These are phyloP conservation scores for Solanum dulcamara DNA, from an alignment of 257 asterid species.

Conservation along the genomic window DNA sequence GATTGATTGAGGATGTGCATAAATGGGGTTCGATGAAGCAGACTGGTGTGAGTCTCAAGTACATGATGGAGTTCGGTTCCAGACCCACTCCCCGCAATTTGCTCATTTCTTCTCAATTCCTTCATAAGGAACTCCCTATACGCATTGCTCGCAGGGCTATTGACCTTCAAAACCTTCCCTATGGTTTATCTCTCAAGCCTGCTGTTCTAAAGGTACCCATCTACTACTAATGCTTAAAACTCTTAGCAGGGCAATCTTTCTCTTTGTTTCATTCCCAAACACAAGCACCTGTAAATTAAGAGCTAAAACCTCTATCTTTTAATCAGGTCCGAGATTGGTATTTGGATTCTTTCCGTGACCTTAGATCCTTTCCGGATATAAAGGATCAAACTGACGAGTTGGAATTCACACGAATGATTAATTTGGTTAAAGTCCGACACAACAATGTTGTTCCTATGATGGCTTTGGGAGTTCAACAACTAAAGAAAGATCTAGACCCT, in stretches of 20 bases:
- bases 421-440: constrained; percentile 89
- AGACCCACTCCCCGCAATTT: constrained; percentile 55
- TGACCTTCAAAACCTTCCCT: constrained; percentile 77
- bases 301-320: background rate
- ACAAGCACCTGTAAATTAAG: no score
- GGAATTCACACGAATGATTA: constrained; percentile 76
- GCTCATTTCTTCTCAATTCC: constrained; percentile 73
- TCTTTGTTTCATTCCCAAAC: background rate
- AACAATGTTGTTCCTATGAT: constrained; percentile 93
- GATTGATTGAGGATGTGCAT: constrained; percentile 49
- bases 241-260: no score
- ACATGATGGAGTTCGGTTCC: constrained; percentile 92
- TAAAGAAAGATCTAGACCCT: constrained; percentile 57
- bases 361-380: constrained; percentile 60
- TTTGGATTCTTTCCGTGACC: constrained; percentile 88
- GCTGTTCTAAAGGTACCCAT: constrained; percentile 57
- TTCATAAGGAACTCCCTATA: constrained; percentile 76
- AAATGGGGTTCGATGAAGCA: constrained; percentile 75
- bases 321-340: constrained; percentile 72
- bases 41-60: constrained; percentile 76
- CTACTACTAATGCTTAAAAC: background rate
- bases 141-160: constrained; percentile 85
- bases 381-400: constrained; percentile 55
- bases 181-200: constrained; percentile 63
- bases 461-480: constrained; percentile 96